These are phyloP conservation scores for Sutorius eximius DNA, from an alignment of 1,284 basidiomycete species.

Conservation along the genomic window DNA sequence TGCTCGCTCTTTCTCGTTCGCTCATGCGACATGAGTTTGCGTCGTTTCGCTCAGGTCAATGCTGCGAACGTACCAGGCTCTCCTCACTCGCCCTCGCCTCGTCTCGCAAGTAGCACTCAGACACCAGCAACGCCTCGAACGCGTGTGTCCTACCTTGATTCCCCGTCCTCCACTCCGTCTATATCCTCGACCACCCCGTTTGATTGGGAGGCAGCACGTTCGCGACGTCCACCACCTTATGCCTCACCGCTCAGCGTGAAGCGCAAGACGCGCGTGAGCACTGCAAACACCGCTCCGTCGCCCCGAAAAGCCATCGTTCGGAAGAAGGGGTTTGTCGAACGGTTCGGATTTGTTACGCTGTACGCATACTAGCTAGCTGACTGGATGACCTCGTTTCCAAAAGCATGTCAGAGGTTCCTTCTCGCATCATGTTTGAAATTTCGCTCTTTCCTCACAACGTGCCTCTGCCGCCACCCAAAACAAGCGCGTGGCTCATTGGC, in stretches of 20 bases:
- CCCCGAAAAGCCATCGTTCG: constrained; percentile 53
- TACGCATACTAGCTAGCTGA: neutral
- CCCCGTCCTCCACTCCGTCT: constrained; percentile 61
- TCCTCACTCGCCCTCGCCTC: constrained; percentile 39
- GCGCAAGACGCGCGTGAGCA: constrained; percentile 45
- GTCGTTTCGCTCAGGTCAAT: constrained; percentile 52
- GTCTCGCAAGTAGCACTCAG: constrained; percentile 24
- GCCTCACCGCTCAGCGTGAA: constrained; percentile 52
- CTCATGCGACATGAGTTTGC: constrained; percentile 44
- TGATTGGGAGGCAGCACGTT: constrained; percentile 78
- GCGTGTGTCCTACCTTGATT: constrained; percentile 50
- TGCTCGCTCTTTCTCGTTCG: constrained; percentile 8
- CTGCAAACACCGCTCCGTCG: constrained; percentile 37
- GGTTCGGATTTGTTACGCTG: constrained; percentile 38
- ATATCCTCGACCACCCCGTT: constrained; percentile 71
- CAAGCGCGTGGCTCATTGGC: constrained; percentile 65
- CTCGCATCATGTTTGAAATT: constrained; percentile 67
- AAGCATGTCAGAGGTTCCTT: constrained; percentile 65
- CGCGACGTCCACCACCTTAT: constrained; percentile 67
- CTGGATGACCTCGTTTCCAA: neutral
- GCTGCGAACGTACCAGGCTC: constrained; percentile 34
- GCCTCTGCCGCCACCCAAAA: constrained; percentile 64
- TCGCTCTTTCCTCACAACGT: constrained; percentile 74
- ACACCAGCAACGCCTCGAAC: constrained; percentile 41
- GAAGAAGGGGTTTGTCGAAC: constrained; percentile 61